These are phyloP conservation scores for Houttuynia cordata DNA, from an alignment of 164 flowering plant species.

Conservation along the genomic window DNA sequence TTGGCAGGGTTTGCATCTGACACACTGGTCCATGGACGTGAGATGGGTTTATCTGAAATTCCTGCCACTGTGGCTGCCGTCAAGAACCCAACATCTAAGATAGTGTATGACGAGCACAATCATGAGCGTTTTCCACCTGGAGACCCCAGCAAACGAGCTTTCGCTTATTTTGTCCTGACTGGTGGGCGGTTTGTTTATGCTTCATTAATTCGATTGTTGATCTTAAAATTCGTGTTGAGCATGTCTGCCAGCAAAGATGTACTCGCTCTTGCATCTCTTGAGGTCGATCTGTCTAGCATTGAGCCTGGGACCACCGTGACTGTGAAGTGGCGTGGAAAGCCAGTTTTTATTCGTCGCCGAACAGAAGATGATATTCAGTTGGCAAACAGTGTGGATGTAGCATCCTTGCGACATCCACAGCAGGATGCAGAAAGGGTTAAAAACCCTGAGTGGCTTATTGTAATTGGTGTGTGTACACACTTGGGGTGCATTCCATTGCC, in stretches of 20 bases:
- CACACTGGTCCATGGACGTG: slow-evolving; percentile 4
- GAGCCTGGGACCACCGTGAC: slow-evolving; percentile 18
- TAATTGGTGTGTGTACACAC: slow-evolving; percentile 17
- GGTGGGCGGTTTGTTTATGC: slow-evolving; percentile 19
- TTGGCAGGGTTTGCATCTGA: slow-evolving; percentile 12
- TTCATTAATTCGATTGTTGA: slow-evolving; percentile 9
- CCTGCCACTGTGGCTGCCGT: slow-evolving; percentile 13
- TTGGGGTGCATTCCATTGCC: slow-evolving; percentile 15
- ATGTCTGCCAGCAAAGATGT: slow-evolving; percentile 17
- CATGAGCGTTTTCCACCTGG: slow-evolving; percentile 19
- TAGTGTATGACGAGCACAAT: slow-evolving; percentile 15
- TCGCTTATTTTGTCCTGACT: slow-evolving; percentile 14
- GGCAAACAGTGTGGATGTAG: slow-evolving; percentile 16
- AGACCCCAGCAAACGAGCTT: slow-evolving; percentile 15
- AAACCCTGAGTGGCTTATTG: slow-evolving; percentile 22
- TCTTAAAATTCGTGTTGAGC: slow-evolving; percentile 13
- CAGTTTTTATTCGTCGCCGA: slow-evolving; percentile 14
- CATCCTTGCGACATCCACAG: slow-evolving; percentile 16
- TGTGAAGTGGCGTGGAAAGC: slow-evolving; percentile 20
- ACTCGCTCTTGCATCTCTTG: slow-evolving; percentile 16
- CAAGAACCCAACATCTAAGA: slow-evolving; percentile 14
- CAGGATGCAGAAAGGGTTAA: slow-evolving; percentile 10
- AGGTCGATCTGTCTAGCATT: slow-evolving; percentile 17
- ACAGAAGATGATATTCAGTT: slow-evolving; percentile 15
- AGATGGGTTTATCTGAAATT: slow-evolving; percentile 5